Conservation (phyloP, 208 protist genomes). For the Acanthamoeba healyi region DNA sequence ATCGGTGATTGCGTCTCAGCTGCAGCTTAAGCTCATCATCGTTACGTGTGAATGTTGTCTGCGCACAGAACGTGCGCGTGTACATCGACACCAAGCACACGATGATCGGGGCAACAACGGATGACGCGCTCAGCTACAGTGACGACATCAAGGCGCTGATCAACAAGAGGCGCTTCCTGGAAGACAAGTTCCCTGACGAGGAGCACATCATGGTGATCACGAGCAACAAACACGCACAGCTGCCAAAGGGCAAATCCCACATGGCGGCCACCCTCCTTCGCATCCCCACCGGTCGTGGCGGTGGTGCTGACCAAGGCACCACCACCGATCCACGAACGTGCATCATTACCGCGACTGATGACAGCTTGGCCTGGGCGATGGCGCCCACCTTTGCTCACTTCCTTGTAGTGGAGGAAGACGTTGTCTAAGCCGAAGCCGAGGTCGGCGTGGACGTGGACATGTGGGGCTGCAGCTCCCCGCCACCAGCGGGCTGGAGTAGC, state of each 20-base stretch:
- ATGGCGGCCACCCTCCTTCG: neutral
- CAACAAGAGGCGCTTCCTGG: neutral
- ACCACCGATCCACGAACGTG: neutral
- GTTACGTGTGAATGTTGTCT: no score
- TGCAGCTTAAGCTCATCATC: neutral
- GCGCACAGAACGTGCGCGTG: neutral
- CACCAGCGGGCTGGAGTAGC: no score
- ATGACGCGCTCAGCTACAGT: neutral
- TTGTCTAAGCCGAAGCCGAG: no score
- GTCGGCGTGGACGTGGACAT: no score
- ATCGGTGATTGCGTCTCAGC: no score
- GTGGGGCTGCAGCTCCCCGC: no score
- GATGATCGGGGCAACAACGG: neutral
- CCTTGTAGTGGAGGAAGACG: no score
- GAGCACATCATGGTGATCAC: constrained; percentile 4
- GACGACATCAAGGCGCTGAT: neutral
- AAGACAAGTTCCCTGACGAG: neutral
- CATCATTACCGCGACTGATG: neutral
- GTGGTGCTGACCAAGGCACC: neutral
- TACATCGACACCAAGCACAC: neutral
- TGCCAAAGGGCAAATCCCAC: neutral
- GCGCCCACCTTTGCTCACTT: neutral
- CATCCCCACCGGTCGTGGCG: neutral
- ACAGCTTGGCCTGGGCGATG: neutral
- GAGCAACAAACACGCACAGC: neutral